phyloP scores from a whole-genome alignment of 306 rosid species.

The Aeschynomene evenia region DNA sequence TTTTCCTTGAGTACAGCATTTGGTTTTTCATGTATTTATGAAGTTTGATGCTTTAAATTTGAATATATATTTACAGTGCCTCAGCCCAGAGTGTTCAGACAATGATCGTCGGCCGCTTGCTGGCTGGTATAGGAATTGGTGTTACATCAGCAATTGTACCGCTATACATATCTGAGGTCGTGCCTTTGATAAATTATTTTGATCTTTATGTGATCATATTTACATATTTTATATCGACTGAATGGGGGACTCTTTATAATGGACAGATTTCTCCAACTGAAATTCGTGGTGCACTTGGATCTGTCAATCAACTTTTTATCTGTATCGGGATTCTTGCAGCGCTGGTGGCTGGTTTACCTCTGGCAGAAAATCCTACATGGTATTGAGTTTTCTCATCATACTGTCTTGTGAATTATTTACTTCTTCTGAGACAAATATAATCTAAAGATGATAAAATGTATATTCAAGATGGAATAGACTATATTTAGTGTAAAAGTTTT shows the following conservation, averaged over 20 bases:
- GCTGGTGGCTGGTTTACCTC: slow-evolving; percentile 84
- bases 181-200: slow-evolving; percentile 9
- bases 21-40: slow-evolving; percentile 23
- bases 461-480: background rate
- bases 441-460: background rate
- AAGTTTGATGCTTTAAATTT: slow-evolving; percentile 14
- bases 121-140: slow-evolving; percentile 93
- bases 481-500: background rate
- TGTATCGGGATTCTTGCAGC: slow-evolving; percentile 92
- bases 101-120: slow-evolving; percentile 81
- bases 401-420: slow-evolving; percentile 10
- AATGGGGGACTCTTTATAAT: slow-evolving; percentile 16
- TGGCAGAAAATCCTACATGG: slow-evolving; percentile 83
- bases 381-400: slow-evolving; percentile 33
- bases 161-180: slow-evolving; percentile 92
- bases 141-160: slow-evolving; percentile 94
- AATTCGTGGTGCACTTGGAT: slow-evolving; percentile 93
- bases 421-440: slow-evolving; percentile 10
- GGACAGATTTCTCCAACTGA: slow-evolving; percentile 92
- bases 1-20: slow-evolving; percentile 3
- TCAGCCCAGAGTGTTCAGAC: slow-evolving; percentile 83
- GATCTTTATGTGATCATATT: background rate
- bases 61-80: slow-evolving; percentile 53
- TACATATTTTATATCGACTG: background rate
- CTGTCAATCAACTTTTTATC: slow-evolving; percentile 86